Percentiles rank a stretch among this genome's conserved stretches.
Conservation (phyloP, 352 stramenopile genomes). For the Lagenidium sp. region DNA sequence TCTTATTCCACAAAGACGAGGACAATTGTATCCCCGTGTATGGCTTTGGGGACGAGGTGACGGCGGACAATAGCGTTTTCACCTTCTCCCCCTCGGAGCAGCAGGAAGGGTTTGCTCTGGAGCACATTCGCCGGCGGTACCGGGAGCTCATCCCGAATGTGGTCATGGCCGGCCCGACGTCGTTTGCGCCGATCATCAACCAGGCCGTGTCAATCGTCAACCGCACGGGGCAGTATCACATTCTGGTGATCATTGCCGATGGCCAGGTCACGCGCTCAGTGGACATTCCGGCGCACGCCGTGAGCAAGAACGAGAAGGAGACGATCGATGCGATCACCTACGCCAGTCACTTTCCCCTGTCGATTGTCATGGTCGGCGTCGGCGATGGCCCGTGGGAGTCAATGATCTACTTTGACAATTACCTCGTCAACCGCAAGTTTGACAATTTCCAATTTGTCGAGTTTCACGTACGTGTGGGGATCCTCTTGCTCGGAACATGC, state of each 20-base stretch:
- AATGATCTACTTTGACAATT: constrained; percentile 77
- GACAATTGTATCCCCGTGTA: constrained; percentile 81
- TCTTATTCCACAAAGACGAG: constrained; percentile 35
- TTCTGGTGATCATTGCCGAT: constrained; percentile 84
- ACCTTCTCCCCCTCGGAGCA: constrained; percentile 34
- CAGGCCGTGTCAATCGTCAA: constrained; percentile 76
- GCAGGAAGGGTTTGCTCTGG: constrained; percentile 45
- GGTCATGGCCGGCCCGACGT: constrained; percentile 75
- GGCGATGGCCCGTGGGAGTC: constrained; percentile 75
- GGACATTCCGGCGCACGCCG: constrained; percentile 58
- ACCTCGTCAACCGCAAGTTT: constrained; percentile 67
- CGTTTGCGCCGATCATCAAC: constrained; percentile 83
- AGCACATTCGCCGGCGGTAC: constrained; percentile 59
- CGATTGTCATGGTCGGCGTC: constrained; percentile 76
- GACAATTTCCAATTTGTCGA: constrained; percentile 88
- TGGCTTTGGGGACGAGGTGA: constrained; percentile 79
- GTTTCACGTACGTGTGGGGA: constrained; percentile 35
- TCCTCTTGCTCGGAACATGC: too few species aligned
- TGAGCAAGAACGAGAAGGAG: constrained; percentile 82
- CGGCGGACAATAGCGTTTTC: constrained; percentile 71
- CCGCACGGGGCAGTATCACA: constrained; percentile 70
- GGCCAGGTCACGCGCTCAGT: constrained; percentile 80
- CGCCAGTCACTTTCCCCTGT: constrained; percentile 70
- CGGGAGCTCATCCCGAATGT: constrained; percentile 60
- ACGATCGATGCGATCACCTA: constrained; percentile 82